These are phyloP conservation scores for Diddensiella caesifluorescens DNA, from an alignment of 805 yeast species.

Conservation along the genomic window DNA sequence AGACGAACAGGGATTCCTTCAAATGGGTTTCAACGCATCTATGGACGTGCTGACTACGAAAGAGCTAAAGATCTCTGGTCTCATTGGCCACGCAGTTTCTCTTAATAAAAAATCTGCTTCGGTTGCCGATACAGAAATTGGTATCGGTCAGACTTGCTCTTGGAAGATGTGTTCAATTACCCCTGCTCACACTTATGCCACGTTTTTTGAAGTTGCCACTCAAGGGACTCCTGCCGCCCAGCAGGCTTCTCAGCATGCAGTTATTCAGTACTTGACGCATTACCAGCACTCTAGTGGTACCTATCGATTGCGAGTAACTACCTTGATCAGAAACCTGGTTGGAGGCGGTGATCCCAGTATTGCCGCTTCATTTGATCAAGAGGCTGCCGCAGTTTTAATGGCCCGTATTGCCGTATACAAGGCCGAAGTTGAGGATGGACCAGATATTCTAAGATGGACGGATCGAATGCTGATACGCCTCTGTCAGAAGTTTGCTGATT, in stretches of 20 bases:
- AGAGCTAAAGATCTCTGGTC: constrained; percentile 84
- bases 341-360: constrained; percentile 54
- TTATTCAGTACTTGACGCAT: constrained; percentile 80
- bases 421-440: constrained; percentile 77
- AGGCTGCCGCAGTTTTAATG: constrained; percentile 93
- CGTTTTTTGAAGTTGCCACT: constrained; percentile 74
- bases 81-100: constrained; percentile 89
- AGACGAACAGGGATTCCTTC: constrained; percentile 80
- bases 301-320: constrained; percentile 83
- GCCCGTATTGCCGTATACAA: constrained; percentile 87
- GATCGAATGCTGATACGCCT: constrained; percentile 86
- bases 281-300: constrained; percentile 96
- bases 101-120: constrained; percentile 51
- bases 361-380: constrained; percentile 85
- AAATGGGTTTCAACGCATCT: constrained; percentile 86
- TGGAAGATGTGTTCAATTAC: constrained; percentile 83
- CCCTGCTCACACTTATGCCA: constrained; percentile 83
- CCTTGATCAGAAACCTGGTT: constrained; percentile 52
- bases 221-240: constrained; percentile 33
- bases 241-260: constrained; percentile 29
- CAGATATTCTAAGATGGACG: constrained; percentile 90
- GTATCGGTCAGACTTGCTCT: constrained; percentile 85
- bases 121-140: constrained; percentile 89
- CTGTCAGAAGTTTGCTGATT: constrained; percentile 91
- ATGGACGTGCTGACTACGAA: constrained; percentile 73